Base-by-base conservation (phyloP, 495 filamentous ascomycete genomes). In the Penicillium malachiteum region DNA sequence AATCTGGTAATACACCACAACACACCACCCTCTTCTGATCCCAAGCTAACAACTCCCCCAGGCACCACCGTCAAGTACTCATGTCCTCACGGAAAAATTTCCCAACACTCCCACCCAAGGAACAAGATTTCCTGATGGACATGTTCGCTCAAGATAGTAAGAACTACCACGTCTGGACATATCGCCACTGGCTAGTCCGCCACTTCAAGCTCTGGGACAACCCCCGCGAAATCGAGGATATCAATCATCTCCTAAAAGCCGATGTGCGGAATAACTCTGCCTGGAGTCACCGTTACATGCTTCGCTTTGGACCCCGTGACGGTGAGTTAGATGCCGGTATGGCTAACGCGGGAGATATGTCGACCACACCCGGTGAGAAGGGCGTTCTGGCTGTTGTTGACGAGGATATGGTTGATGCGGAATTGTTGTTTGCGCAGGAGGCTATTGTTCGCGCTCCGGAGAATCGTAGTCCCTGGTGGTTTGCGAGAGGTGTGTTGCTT, bases 141-240 rank as follows among this genome's bases (percentile, higher is more conserved):
- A 97, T 97, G 84, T 89, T 98, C 41, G 80, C 81, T 53, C 78
- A 86, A 59, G 94, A 98, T 70, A 82, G 86, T 11, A 98, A 98
- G 71, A 98, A 98, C 76, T 97, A 97, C 67, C 94, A 98, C 69
- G 95, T 98, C 38, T 98, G 94, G 93, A 89, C 86, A 49, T 97
- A 97, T 70, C 82, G 90, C 12, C 94, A 96, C 72, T 97, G 92
- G 83, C 78, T 97, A 1, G 91, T 97, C 37, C 81, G 83, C 33
- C 89, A 90, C 61, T 89, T 97, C 64, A 77, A 76, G 16, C 71
- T 93, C 16, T 98, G 84, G 82, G 81, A 85, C 37, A 67, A 68
- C 1, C 67, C 72, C 13, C 78, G 76, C 17, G 94, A 98, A 74
- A 73, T 92, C 30, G 71, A 80, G 52, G 84, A 85, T 60, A 75